Base-by-base conservation (phyloP, 345 rosid genomes). In the Kandelia obovata region DNA sequence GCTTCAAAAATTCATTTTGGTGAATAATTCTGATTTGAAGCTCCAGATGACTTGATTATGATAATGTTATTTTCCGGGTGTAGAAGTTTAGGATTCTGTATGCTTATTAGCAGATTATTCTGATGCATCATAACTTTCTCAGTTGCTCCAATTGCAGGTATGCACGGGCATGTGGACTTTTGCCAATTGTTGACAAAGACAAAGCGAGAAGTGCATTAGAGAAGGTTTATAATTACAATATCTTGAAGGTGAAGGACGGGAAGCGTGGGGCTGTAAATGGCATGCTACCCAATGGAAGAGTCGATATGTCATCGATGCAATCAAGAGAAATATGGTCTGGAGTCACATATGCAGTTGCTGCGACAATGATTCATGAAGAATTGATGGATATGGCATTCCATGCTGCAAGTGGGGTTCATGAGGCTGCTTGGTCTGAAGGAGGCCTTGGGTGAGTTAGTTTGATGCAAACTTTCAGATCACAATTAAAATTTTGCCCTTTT, bases 261-360 rank as follows among this genome's bases (percentile, higher is more conserved):
- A 91, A 75, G 70, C 84, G 86, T 25, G 98, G 98, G 58, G 96
- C 97, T 5, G 82, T 91, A 53, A 94, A 94, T n/a, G 98, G 97
- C 53, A 94, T 94, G 98, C 87, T 87, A 21, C 96, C 98, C 0
- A 78, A 87, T 71, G 98, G 98, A 27, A 84, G 62, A 65, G 88
- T 94, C 39, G 99, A 94, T 77, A 78, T 75, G 73, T 78, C 96
- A 20, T 76, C 90, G 0, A 80, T 92, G 93, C 99, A 89, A 71
- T 88, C 97, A 16, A 81, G 97, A 72, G 99, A 94, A 80, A 88
- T 92, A 70, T 92, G 99, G 99, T 71, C 99, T 0, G 99, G 99
- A 52, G 97, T 94, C 65, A 94, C 99, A 5, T 94, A 94, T 60
- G 96, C 90, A 0, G 81, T 94, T 5, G 89, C 98, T 71, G 98